Percentiles rank a stretch among this genome's conserved stretches.
These are phyloP conservation scores for Pseudogymnoascus sp. DNA, from an alignment of 2,329 filamentous ascomycete species.

Conservation along the genomic window DNA sequence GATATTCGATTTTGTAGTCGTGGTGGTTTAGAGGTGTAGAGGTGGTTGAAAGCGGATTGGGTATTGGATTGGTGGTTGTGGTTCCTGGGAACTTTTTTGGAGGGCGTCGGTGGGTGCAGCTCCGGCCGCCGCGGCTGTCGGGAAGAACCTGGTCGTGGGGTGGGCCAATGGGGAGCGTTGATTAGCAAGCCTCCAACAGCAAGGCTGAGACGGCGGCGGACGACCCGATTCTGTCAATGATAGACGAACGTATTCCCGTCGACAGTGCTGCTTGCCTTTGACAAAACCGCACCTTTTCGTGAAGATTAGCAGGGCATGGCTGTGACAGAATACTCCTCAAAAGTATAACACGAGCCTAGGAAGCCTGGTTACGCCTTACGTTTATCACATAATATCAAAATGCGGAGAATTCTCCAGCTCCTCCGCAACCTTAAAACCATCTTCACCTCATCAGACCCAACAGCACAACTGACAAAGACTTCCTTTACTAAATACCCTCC, in stretches of 20 bases:
- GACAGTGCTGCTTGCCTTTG: too few species aligned
- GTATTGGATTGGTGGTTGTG: not conserved
- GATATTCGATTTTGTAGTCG: not conserved
- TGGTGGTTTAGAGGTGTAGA: not conserved
- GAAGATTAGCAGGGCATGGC: not conserved
- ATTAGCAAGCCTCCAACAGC: not conserved
- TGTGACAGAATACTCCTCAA: not conserved
- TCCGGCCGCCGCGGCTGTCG: not conserved
- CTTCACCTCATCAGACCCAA: not conserved
- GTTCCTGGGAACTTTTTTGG: conserved; percentile 4
- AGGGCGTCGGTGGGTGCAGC: not conserved
- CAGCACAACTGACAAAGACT: not conserved
- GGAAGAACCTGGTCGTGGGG: not conserved
- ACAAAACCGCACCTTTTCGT: not conserved
- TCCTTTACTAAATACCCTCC: not conserved
- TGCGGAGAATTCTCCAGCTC: not conserved
- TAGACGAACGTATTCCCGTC: too few species aligned
- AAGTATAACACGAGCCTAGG: not conserved
- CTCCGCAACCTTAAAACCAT: not conserved
- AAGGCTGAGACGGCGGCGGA: not conserved
- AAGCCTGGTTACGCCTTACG: not conserved
- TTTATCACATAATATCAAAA: not conserved
- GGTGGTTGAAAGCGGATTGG: not conserved
- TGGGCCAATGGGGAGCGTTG: not conserved
- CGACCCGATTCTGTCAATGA: too few species aligned